phyloP scores from a whole-genome alignment of 345 rosid species.

The Eucalyptus fibrosa region DNA sequence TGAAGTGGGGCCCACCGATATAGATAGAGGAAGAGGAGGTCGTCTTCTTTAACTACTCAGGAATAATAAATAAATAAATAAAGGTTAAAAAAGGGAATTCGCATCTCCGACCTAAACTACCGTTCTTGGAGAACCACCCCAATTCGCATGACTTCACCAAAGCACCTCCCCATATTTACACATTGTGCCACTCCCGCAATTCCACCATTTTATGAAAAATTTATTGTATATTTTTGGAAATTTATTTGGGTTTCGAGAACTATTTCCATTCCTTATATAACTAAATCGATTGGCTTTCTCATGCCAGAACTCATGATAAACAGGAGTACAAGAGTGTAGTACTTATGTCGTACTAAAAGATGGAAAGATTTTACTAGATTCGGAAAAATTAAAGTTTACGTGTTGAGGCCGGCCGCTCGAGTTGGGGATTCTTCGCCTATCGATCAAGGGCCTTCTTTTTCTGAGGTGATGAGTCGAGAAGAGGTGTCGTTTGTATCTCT shows the following conservation, averaged over 20 bases:
- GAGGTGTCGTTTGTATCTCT: not conserved
- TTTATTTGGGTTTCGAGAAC: not conserved
- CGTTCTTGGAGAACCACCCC: not conserved
- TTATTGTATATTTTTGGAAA: not conserved
- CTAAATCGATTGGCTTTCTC: not conserved
- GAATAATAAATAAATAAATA: too few relatives aligned
- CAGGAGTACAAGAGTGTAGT: not conserved
- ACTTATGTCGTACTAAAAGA: not conserved
- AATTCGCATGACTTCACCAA: not conserved
- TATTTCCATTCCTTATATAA: not conserved
- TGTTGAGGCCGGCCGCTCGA: fast-evolving
- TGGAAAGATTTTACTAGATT: not conserved
- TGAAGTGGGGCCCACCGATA: not conserved
- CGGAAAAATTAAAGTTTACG: not conserved
- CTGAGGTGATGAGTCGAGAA: not conserved
- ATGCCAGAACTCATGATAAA: not conserved
- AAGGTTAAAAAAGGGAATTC: not conserved
- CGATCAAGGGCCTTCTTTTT: not conserved
- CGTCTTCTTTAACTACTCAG: not conserved
- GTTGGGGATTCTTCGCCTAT: fast-evolving
- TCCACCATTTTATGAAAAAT: too few relatives aligned
- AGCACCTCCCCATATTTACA: not conserved
- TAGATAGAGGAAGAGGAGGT: not conserved
- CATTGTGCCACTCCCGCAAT: fast-evolving
- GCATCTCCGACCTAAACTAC: not conserved